A percentile compares a stretch with the other conserved stretches of the same genome.
phyloP scores from a whole-genome alignment of 192 early-diverging fungal genomes.

The Rhizoclosmatium sp. region DNA sequence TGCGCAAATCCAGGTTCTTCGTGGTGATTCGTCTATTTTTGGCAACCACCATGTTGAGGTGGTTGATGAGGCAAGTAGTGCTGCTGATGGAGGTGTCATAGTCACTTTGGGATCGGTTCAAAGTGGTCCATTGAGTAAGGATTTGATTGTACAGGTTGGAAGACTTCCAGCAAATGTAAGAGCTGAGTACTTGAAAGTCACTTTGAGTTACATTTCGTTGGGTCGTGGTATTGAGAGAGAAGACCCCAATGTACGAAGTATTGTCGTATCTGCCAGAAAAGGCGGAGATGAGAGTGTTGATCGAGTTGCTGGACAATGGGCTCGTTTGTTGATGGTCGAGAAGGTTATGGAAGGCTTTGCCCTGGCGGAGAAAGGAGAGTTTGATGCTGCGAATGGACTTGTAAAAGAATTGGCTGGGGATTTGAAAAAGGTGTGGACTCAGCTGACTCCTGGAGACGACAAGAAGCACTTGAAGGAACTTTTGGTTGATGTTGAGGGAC shows the following conservation, averaged over 20 bases:
- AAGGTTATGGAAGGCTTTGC: slow-evolving; percentile 28
- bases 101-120: slow-evolving; percentile 18
- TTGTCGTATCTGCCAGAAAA: background rate
- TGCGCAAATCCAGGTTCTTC: slow-evolving; percentile 17
- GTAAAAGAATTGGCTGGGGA: slow-evolving; percentile 15
- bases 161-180: slow-evolving; percentile 5
- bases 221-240: background rate
- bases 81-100: background rate
- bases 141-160: slow-evolving; percentile 12
- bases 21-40: background rate
- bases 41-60: background rate
- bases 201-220: background rate
- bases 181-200: slow-evolving; percentile 14
- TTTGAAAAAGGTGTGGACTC: background rate
- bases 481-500: slow-evolving; percentile 37
- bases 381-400: background rate
- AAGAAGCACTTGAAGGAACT: slow-evolving; percentile 32
- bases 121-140: slow-evolving; percentile 22
- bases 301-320: slow-evolving; percentile 22
- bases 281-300: slow-evolving; percentile 28
- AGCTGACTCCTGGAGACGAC: slow-evolving; percentile 10
- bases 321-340: slow-evolving; percentile 5
- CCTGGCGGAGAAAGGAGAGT: background rate
- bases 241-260: background rate
- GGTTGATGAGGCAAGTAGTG: background rate